Percentiles rank a stretch among this genome's conserved stretches.
Conservation (phyloP, 139 green algal species). For the Chlorella vulgaris region DNA sequence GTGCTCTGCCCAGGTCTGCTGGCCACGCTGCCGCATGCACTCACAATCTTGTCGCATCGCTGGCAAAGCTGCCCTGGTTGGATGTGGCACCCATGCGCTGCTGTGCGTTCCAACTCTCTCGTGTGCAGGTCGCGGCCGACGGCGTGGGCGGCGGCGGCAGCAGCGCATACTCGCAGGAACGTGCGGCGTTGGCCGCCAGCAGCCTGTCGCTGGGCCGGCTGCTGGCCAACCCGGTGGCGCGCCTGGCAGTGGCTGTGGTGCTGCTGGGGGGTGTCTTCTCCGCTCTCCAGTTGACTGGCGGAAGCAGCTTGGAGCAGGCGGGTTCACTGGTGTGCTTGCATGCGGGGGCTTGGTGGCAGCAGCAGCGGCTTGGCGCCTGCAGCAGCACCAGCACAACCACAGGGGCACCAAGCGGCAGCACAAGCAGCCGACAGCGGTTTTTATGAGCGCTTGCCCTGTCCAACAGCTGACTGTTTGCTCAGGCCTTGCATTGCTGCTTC, state of each 20-base stretch:
- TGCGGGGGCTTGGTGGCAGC: not conserved
- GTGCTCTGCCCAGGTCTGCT: too few species aligned
- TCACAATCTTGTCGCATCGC: too few species aligned
- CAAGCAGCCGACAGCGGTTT: too few species aligned
- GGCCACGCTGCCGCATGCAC: too few species aligned
- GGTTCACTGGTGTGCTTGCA: too few species aligned
- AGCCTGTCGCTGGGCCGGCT: not conserved
- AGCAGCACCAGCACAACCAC: too few species aligned
- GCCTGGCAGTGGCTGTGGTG: not conserved
- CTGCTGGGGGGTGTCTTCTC: not conserved
- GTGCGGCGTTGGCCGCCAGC: not conserved
- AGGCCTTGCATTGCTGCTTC: too few species aligned
- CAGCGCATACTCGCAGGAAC: not conserved
- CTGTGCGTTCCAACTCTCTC: not conserved
- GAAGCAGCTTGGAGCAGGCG: not conserved
- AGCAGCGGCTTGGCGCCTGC: too few species aligned
- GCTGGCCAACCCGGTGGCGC: constrained; percentile 6
- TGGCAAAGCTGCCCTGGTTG: too few species aligned
- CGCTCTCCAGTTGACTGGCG: not conserved
- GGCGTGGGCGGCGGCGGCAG: not conserved
- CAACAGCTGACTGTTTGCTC: too few species aligned
- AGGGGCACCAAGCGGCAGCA: too few species aligned
- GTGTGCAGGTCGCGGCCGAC: constrained; percentile 1
- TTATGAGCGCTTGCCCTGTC: too few species aligned
- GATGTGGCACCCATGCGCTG: not conserved